phyloP scores from a whole-genome alignment of 129 eudicot species.

The Centella asiatica region DNA sequence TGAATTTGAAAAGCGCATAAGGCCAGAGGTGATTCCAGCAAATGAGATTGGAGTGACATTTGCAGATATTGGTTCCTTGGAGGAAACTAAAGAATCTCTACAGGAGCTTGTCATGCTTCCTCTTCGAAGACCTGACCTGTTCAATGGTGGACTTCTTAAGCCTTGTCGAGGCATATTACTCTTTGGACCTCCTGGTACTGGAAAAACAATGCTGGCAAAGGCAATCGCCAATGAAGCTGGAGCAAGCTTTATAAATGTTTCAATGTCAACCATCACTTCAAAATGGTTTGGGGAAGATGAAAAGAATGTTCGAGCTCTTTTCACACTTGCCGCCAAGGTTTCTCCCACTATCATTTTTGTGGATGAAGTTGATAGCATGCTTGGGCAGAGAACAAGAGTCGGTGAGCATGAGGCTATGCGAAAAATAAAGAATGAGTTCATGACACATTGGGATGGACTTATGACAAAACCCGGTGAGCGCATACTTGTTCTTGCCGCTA shows the following conservation, averaged over 20 bases:
- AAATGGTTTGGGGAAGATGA: constrained; percentile 99
- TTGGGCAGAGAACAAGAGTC: constrained; percentile 88
- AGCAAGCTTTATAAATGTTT: constrained; percentile 43
- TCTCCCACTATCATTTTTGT: constrained; percentile 85
- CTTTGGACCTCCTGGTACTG: constrained; percentile 28
- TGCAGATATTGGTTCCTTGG: constrained; percentile 76
- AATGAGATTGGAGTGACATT: constrained; percentile 78
- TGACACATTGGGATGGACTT: constrained; percentile 96
- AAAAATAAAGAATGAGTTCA: constrained; percentile 86
- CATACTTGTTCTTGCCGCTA: constrained; percentile 94
- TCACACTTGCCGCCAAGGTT: constrained; percentile 87
- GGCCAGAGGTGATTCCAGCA: constrained; percentile 94
- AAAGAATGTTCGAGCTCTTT: constrained; percentile 82
- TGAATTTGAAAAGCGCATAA: constrained; percentile 83
- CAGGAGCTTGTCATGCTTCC: constrained; percentile 96
- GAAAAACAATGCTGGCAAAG: constrained; percentile 27
- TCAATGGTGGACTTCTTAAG: constrained; percentile 90
- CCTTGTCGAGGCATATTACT: constrained; percentile 78
- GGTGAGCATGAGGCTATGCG: constrained; percentile 99
- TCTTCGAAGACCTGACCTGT: constrained; percentile 83
- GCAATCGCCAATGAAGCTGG: constrained; percentile 31
- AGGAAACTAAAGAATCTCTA: constrained; percentile 79
- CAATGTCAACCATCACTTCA: constrained; percentile 95
- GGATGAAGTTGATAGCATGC: constrained; percentile 96
- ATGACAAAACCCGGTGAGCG: constrained; percentile 71